Conservation (phyloP, 345 rosid genomes). For the Camelina laxa region DNA sequence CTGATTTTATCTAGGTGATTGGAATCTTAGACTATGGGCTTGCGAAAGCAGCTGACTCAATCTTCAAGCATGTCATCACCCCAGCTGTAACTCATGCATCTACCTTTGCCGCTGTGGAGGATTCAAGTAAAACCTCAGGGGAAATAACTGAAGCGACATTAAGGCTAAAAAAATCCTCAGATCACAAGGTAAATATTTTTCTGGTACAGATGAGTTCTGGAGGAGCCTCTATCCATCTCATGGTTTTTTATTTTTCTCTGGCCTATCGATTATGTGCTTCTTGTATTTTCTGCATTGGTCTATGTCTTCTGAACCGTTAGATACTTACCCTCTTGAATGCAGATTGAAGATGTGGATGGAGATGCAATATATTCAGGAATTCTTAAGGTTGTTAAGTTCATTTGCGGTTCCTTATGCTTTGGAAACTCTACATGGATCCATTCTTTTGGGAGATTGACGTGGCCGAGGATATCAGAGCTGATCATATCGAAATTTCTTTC, state of each 20-base stretch:
- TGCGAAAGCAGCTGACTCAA: slow-evolving; percentile 87
- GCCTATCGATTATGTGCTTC: slow-evolving; percentile 16
- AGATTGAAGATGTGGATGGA: slow-evolving; percentile 63
- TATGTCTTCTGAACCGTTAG: neutral
- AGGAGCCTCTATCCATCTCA: slow-evolving; percentile 6
- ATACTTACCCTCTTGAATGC: slow-evolving; percentile 33
- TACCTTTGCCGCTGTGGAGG: slow-evolving; percentile 58
- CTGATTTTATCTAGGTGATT: slow-evolving; percentile 60
- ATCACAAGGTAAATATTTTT: slow-evolving; percentile 53
- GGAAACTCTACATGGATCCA: slow-evolving; percentile 73
- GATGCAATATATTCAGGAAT: slow-evolving; percentile 65
- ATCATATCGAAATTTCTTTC: slow-evolving; percentile 85
- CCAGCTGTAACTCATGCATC: slow-evolving; percentile 72
- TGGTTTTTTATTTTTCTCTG: slow-evolving; percentile 21
- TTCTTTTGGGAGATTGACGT: slow-evolving; percentile 89
- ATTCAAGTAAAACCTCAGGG: slow-evolving; percentile 51
- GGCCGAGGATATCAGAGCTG: slow-evolving; percentile 91
- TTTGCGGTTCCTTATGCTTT: slow-evolving; percentile 68
- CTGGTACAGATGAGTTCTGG: slow-evolving; percentile 6
- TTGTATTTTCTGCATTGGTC: neutral
- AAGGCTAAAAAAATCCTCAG: slow-evolving; percentile 56
- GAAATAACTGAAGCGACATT: slow-evolving; percentile 56
- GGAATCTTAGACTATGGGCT: slow-evolving; percentile 86
- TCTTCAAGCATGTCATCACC: slow-evolving; percentile 76
- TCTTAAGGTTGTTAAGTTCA: slow-evolving; percentile 66